Conservation (phyloP, 257 asterid genomes). For the Anisodus tanguticus region DNA sequence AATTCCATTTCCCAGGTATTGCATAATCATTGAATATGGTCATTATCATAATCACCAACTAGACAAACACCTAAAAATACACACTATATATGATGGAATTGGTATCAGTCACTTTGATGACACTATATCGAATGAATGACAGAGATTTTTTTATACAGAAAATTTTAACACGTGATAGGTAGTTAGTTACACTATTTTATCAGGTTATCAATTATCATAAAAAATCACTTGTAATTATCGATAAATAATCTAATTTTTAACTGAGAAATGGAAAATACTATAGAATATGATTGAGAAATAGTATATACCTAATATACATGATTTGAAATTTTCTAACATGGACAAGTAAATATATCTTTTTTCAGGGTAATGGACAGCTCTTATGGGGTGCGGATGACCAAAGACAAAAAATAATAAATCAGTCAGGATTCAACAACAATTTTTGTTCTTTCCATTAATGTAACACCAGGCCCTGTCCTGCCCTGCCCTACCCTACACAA, state of each 20-base stretch:
- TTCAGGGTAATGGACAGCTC: slow-evolving; percentile 66
- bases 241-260: neutral
- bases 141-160: no score
- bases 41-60: slow-evolving; percentile 5
- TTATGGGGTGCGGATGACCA: slow-evolving; percentile 73
- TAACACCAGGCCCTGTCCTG: slow-evolving; percentile 23
- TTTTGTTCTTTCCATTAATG: slow-evolving; percentile 63
- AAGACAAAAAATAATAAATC: slow-evolving; percentile 56
- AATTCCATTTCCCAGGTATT: slow-evolving; percentile 28
- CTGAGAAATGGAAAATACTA: neutral
- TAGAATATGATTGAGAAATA: neutral
- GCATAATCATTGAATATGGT: slow-evolving; percentile 15
- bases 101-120: neutral
- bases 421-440: slow-evolving; percentile 55
- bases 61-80: slow-evolving; percentile 14
- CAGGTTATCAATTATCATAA: neutral
- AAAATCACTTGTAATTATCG: neutral
- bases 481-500: slow-evolving; percentile 37
- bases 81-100: slow-evolving; percentile 16
- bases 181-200: neutral
- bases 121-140: neutral
- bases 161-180: neutral
- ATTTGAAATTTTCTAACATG: slow-evolving; percentile 8
- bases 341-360: slow-evolving; percentile 35
- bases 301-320: neutral